Percentiles rank a stretch among this genome's conserved stretches.
phyloP scores from a whole-genome alignment of 2,329 filamentous ascomycete genomes.

The Eurotiales sp. region DNA sequence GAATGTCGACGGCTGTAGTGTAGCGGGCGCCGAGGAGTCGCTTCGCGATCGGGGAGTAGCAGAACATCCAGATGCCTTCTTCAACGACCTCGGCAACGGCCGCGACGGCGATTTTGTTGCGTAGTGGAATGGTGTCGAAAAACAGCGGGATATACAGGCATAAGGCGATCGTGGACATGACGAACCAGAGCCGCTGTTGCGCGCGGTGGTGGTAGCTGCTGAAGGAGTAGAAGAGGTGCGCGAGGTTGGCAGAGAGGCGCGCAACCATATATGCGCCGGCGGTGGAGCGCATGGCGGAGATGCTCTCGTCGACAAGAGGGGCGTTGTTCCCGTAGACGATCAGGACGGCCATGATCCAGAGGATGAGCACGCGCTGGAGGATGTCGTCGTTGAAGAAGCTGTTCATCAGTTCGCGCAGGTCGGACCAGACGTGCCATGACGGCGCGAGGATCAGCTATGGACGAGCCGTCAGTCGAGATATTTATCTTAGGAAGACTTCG shows the following conservation, averaged over 20 bases:
- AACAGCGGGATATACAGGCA: constrained; percentile 45
- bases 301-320: constrained; percentile 40
- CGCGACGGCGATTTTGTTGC: constrained; percentile 42
- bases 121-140: constrained; percentile 38
- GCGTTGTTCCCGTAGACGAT: constrained; percentile 51
- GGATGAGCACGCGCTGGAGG: constrained; percentile 44
- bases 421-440: constrained; percentile 51
- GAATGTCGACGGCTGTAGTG: constrained; percentile 49
- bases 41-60: constrained; percentile 45
- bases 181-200: constrained; percentile 45
- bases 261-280: constrained; percentile 48
- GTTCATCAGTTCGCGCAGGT: constrained; percentile 51
- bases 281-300: constrained; percentile 44
- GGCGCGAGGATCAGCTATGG: constrained; percentile 43
- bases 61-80: constrained; percentile 44
- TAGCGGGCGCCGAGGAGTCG: constrained; percentile 41
- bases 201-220: constrained; percentile 47
- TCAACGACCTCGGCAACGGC: constrained; percentile 43
- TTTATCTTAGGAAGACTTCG: too few species aligned
- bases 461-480: too few species aligned
- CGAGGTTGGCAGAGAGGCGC: constrained; percentile 37
- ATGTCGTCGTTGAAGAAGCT: constrained; percentile 52
- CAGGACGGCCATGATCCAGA: constrained; percentile 51
- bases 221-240: constrained; percentile 43
- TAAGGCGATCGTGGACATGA: constrained; percentile 41